Evolutionary conservation across 2,329 filamentous ascomycete genomes (phyloP), one percentile per base, ranked within the genome.

Genomic region (Pseudocercospora cruenta): DNA sequence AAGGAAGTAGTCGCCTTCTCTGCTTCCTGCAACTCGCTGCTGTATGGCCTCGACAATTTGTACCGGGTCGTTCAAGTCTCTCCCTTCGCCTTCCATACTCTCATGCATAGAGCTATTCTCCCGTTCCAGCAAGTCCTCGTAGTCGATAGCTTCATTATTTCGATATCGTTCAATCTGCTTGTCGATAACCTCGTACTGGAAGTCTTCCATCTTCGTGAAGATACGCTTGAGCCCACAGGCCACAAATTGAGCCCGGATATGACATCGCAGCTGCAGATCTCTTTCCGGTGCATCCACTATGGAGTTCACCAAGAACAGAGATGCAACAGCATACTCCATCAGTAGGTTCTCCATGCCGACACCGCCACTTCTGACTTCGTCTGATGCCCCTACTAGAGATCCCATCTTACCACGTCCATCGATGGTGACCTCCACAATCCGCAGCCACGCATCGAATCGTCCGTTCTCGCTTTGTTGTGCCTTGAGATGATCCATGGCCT

Each of bases 321-420:
- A 96, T 36, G 94, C 92, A 58, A 98, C 92, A 45, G 94, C 94
- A 77, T 99, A 99, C 85, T 99, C 95, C 95, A 99, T 98, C 62
- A 99, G 86, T 75, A 97, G 84, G 80, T 98, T 98, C 85, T 99
- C 95, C 90, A 98, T 97, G 78, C 95, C 95, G 75, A 97, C 96
- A 70, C 95, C 95, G 70, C 95, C 95, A 74, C 92, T 97, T 72
- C 95, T 91, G 66, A 97, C 90, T 82, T 99, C 95, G 75, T 98
- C 95, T 75, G 93, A 97, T 33, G 95, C 95, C 70, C 95, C 95
- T 28, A 99, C 95, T 73, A 98, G 84, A 81, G 94, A 97, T 74
- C 95, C 95, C 93, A 99, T 97, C 85, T 98, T 99, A 74, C 95
- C 95, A 75, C 95, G 91, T 45, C 95, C 95, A 79, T 98, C 95